Base-by-base conservation (phyloP, 169 alveolate genomes). In the Plasmodium gaboni region DNA sequence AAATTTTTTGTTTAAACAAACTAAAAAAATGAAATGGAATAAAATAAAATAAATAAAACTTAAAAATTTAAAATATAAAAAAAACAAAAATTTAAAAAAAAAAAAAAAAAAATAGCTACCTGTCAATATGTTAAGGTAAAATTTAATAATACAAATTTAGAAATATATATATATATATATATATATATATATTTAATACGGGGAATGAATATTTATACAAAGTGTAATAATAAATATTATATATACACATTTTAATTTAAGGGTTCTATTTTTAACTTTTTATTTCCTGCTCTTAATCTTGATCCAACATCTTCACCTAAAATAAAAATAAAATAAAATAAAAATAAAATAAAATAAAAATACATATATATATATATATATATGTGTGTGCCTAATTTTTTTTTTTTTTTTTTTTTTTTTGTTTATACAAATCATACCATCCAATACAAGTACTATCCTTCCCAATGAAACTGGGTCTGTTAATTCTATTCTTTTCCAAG, bases 301-400 rank as follows among this genome's bases (percentile, higher is more conserved):
- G 96, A 93, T 19, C 97, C 97, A 89, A 95, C 95, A 69, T 94
- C 93, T 80, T 95, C 97, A 38, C 97, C 97, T 92, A 63, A 61
- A 17, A 24, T 10, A 28, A 32, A 65, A 65, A 63, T 24, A 63
- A 22, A 63, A 26, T 24, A 57, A n/a, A 57, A 57, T 15, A 57
- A 57, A 57, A 57, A 12, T 12, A 17, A 15, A 57, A 57, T n/a
- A n/a, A n/a, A n/a, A n/a, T 15, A 7, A 60, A 51, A 15, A 12
- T 60, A 60, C 69, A 60, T 26, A 19, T 15, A 57, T 57, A 57
- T 57, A 57, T 1, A 60, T 26, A 19, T 17, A 17, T 53, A 53
- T 4, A 38, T 38, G 7, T 38, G 7, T 38, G 46, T 38, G 46
- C 46, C 5, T 38, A 38, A 8, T 5, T 8, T 38, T 38, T 38